Evolutionary conservation across 148 eudicot species (phyloP), one percentile per base, ranked within the genome.

Genomic region (Pouteria glomerata): DNA sequence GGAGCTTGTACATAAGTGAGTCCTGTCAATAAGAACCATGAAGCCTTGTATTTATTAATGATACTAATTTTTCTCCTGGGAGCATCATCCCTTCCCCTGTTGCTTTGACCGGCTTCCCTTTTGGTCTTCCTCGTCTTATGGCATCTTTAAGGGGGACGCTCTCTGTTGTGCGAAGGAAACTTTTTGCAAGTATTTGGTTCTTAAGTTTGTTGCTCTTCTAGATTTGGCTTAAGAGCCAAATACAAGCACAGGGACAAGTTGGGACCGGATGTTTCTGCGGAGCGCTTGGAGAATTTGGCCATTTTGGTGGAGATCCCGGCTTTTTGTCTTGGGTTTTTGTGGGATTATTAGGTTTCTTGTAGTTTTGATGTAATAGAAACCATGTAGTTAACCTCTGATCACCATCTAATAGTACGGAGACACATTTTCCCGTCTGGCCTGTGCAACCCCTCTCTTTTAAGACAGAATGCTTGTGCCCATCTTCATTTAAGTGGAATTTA

Each of bases 1-100:
- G 82, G 97, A 91, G 67, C 93, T 94, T 79, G 98, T 97, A 57
- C 89, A 94, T 70, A 94, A 88, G 98, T 91, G 63, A 89, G 89
- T 73, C 55, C 27, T 59, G 45, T 42, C 10, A 53, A 24, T 72
- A 30, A 33, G 71, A 24, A 56, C 26, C 35, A 35, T 76, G 74
- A 63, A 69, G 63, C 21, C 63, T 69, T 56, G 37, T 26, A 18
- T 35, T 56, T 8, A 26, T 39, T 70, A 6, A 24, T 11, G 2
- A 47, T 29, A 35, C 56, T 27, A 42, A 16, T 57, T 51, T 41
- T 51, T 68, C 44, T 68, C 30, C 47, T 71, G n/a, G 13, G 37
- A 19, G n/a, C 33, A 11, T 57, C 34, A 57, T 14, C 13, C 5
- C 37, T 30, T 29, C 30, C 62, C 62, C 14, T 2, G 30, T 8